Evolutionary conservation across 2,329 filamentous ascomycete species (phyloP).

Genomic region (Diaporthe sp.): DNA sequence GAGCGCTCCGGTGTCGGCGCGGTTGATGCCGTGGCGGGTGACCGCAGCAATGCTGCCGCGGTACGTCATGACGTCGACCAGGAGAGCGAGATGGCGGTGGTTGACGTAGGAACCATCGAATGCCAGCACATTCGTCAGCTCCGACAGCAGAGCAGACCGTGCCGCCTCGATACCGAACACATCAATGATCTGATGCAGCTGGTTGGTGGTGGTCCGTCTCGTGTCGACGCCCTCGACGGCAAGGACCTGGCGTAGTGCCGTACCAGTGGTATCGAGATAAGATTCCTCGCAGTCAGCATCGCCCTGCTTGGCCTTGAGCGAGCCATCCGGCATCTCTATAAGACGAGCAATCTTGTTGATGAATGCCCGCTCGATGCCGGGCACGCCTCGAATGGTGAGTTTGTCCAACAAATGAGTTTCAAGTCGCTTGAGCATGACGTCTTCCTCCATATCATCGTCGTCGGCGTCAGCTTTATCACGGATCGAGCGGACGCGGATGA

Average conservation of each 20-base stretch:
- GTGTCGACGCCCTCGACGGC: constrained; percentile 90
- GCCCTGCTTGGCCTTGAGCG: constrained; percentile 80
- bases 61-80: constrained; percentile 98
- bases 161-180: constrained; percentile 98
- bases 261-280: constrained; percentile 96
- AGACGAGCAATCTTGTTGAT: constrained; percentile 85
- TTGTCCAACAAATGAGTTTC: constrained; percentile 93
- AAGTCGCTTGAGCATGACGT: constrained; percentile 92
- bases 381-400: constrained; percentile 90
- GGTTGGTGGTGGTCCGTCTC: constrained; percentile 90
- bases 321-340: constrained; percentile 77
- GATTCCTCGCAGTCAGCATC: constrained; percentile 87
- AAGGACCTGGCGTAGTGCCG: constrained; percentile 86
- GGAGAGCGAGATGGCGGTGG: constrained; percentile 93
- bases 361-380: constrained; percentile 91
- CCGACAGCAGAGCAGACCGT: constrained; percentile 86
- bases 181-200: constrained; percentile 93
- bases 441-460: constrained; percentile 78
- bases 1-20: constrained; percentile 95
- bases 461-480: constrained; percentile 78
- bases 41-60: constrained; percentile 95
- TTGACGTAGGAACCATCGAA: constrained; percentile 99
- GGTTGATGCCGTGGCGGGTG: constrained; percentile 98
- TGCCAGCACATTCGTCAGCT: constrained; percentile 92
- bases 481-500: constrained; percentile 92